Evolutionary conservation across 345 rosid genomes (phyloP).

Genomic region (Xanthoceras sorbifolium): DNA sequence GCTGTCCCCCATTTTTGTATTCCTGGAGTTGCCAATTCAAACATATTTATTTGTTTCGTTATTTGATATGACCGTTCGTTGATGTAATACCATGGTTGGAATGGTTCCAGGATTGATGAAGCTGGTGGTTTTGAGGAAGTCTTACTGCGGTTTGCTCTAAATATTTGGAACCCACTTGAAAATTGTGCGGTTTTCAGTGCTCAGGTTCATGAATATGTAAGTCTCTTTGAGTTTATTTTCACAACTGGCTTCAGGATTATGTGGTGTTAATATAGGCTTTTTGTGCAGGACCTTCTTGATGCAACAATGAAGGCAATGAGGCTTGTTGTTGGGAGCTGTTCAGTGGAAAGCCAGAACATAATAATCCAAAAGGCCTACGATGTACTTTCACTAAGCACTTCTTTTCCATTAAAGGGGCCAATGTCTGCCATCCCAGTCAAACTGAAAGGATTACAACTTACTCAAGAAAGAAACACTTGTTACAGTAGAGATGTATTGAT

Average conservation of each 20-base stretch:
- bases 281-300: constrained; percentile 62
- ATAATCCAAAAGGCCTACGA: constrained; percentile 61
- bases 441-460: constrained; percentile 37
- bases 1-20: neutral
- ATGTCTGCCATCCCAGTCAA: constrained; percentile 31
- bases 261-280: constrained; percentile 19
- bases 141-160: constrained; percentile 50
- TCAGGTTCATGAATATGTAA: constrained; percentile 45
- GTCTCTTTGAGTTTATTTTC: constrained; percentile 19
- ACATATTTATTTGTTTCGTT: neutral
- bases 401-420: constrained; percentile 49
- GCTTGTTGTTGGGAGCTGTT: constrained; percentile 66
- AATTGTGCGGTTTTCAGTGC: constrained; percentile 32
- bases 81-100: constrained; percentile 12
- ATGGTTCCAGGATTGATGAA: constrained; percentile 54
- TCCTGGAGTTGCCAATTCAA: neutral
- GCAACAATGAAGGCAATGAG: constrained; percentile 65
- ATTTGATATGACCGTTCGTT: constrained; percentile 17
- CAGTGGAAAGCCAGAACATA: constrained; percentile 62
- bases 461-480: constrained; percentile 29
- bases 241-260: neutral
- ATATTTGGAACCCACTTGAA: constrained; percentile 73
- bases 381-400: constrained; percentile 51
- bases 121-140: constrained; percentile 62
- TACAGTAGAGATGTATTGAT: constrained; percentile 67